Conservation (phyloP, 2,329 filamentous ascomycete genomes). For the Fusarium poae region DNA sequence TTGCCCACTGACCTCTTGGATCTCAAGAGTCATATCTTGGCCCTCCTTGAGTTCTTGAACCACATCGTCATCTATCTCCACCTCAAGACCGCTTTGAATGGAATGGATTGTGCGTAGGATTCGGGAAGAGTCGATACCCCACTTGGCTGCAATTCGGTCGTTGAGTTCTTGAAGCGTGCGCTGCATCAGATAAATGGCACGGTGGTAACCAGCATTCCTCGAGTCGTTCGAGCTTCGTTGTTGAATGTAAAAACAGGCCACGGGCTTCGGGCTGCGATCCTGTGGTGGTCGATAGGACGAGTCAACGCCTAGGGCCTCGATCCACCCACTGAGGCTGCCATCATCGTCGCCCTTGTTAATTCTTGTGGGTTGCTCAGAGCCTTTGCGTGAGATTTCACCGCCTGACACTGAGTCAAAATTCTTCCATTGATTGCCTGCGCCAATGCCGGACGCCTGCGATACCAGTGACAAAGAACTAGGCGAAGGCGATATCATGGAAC, state of each 20-base stretch:
- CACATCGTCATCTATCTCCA: conserved; percentile 92
- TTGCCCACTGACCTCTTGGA: conserved; percentile 61
- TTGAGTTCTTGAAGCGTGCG: conserved; percentile 82
- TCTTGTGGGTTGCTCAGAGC: conserved; percentile 67
- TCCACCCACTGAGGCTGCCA: conserved; percentile 81
- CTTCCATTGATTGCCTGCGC: conserved; percentile 65
- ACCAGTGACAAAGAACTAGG: conserved; percentile 74
- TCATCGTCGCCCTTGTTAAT: conserved; percentile 69
- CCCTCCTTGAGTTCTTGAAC: conserved; percentile 87
- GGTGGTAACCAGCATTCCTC: conserved; percentile 75
- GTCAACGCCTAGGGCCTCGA: conserved; percentile 94
- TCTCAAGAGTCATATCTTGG: conserved; percentile 88
- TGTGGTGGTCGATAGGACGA: conserved; percentile 82
- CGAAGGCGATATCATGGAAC: conserved; percentile 74
- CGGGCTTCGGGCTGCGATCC: conserved; percentile 76
- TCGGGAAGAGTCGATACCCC: conserved; percentile 78
- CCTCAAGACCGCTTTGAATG: conserved; percentile 79
- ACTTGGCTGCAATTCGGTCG: conserved; percentile 80
- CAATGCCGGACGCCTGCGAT: conserved; percentile 65
- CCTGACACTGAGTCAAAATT: conserved; percentile 67
- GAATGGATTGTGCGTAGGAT: conserved; percentile 80
- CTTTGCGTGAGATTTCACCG: conserved; percentile 61
- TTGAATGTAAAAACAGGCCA: conserved; percentile 90
- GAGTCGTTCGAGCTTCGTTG: conserved; percentile 64
- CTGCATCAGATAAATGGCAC: conserved; percentile 86